phyloP scores from a whole-genome alignment of 495 filamentous ascomycete genomes.

The Xylaria cubensis region DNA sequence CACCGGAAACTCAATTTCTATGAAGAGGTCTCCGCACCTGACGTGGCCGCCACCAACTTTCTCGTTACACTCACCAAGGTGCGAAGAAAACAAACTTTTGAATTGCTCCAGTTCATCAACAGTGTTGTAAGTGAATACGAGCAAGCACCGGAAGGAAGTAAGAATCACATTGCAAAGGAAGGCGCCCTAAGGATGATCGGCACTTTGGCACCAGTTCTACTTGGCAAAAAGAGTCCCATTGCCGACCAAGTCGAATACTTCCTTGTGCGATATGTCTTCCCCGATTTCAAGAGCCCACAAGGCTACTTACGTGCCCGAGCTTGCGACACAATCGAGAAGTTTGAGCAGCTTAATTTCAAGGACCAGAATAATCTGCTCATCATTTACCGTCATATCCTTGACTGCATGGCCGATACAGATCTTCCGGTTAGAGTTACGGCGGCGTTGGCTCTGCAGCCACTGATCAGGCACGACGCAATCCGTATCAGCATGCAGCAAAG shows the following conservation, averaged over 20 bases:
- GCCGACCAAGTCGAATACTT: slow-evolving; percentile 99
- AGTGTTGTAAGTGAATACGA: slow-evolving; percentile 88
- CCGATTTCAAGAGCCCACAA: slow-evolving; percentile 91
- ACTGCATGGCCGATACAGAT: slow-evolving; percentile 92
- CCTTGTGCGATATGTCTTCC: slow-evolving; percentile 97
- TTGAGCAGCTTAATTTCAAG: slow-evolving; percentile 94
- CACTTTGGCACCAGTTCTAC: slow-evolving; percentile 88
- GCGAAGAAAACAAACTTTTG: slow-evolving; percentile 94
- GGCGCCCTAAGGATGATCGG: slow-evolving; percentile 97
- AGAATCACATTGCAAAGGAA: slow-evolving; percentile 93
- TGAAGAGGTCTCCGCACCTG: slow-evolving; percentile 93
- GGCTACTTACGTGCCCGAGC: slow-evolving; percentile 94
- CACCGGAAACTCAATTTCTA: slow-evolving; percentile 98
- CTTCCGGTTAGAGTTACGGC: slow-evolving; percentile 94
- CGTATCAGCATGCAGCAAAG: slow-evolving; percentile 93
- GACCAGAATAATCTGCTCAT: slow-evolving; percentile 91
- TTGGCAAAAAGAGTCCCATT: slow-evolving; percentile 97
- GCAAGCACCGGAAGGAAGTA: slow-evolving; percentile 79
- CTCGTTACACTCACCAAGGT: slow-evolving; percentile 92
- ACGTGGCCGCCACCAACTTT: slow-evolving; percentile 97
- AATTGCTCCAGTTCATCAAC: slow-evolving; percentile 92
- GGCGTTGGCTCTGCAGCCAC: slow-evolving; percentile 89
- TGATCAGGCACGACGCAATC: slow-evolving; percentile 95
- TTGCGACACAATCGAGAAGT: slow-evolving; percentile 97
- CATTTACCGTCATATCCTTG: slow-evolving; percentile 95